A percentile compares a stretch with the other conserved stretches of the same genome.
Conservation (phyloP, 345 rosid species). For the Eutrema japonicum region DNA sequence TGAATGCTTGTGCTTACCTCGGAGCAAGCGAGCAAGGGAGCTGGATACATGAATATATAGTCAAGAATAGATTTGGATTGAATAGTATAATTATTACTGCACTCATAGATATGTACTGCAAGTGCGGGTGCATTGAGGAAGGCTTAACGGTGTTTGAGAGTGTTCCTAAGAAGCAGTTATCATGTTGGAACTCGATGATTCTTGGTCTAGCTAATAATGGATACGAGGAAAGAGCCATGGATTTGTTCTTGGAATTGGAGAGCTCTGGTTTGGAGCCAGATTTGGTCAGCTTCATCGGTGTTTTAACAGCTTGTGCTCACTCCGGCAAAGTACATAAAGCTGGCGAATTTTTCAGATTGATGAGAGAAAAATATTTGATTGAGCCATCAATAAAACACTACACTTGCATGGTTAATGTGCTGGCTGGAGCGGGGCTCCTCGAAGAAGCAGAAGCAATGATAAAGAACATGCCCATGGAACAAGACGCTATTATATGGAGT, state of each 20-base stretch:
- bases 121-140: constrained; percentile 61
- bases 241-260: constrained; percentile 58
- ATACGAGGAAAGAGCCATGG: constrained; percentile 54
- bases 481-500: constrained; percentile 70
- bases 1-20: constrained; percentile 65
- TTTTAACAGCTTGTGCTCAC: constrained; percentile 77
- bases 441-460: constrained; percentile 71
- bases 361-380: constrained; percentile 60
- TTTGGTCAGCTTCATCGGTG: constrained; percentile 62
- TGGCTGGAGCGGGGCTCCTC: constrained; percentile 63
- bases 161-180: constrained; percentile 48
- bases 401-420: constrained; percentile 65
- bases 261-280: constrained; percentile 60
- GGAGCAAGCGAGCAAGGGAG: constrained; percentile 76
- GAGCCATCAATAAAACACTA: constrained; percentile 73
- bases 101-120: constrained; percentile 78
- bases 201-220: constrained; percentile 75
- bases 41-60: constrained; percentile 69
- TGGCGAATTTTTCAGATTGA: constrained; percentile 51
- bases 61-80: constrained; percentile 49
- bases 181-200: constrained; percentile 90
- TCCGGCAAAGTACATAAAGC: constrained; percentile 61
- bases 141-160: constrained; percentile 55
- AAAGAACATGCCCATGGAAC: constrained; percentile 55
- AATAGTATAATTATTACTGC: constrained; percentile 66